phyloP scores from a whole-genome alignment of 768 basidiomycete species.

The Hericium alpestre region DNA sequence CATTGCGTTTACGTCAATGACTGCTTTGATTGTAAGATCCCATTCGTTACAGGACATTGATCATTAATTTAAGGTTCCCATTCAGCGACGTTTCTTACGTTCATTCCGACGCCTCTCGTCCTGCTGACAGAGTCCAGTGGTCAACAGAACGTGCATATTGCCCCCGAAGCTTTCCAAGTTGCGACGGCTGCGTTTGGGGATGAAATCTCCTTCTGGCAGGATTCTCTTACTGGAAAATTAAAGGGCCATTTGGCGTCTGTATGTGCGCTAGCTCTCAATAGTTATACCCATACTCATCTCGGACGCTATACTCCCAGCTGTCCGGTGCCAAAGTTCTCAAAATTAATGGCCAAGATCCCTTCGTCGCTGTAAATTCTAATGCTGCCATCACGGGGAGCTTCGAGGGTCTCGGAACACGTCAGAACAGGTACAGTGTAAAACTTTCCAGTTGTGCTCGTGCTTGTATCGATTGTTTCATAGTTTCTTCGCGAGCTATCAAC shows the following conservation, averaged over 20 bases:
- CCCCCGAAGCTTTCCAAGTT: slow-evolving; percentile 41
- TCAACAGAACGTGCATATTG: slow-evolving; percentile 38
- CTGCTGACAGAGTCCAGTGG: slow-evolving; percentile 36
- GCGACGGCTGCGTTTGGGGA: slow-evolving; percentile 39
- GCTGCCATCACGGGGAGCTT: slow-evolving; percentile 40
- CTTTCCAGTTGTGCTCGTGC: not conserved
- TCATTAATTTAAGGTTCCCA: not conserved
- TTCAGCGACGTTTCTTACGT: slow-evolving; percentile 23
- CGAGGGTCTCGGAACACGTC: slow-evolving; percentile 36
- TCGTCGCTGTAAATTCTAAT: slow-evolving; percentile 40
- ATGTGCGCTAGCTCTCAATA: not conserved
- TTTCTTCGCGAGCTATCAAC: slow-evolving; percentile 26
- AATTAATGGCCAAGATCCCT: not conserved
- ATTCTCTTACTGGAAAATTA: slow-evolving; percentile 33
- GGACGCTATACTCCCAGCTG: not conserved
- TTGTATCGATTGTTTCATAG: slow-evolving; percentile 7
- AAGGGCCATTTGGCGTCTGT: slow-evolving; percentile 31
- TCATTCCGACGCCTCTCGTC: slow-evolving; percentile 38
- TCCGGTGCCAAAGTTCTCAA: not conserved
- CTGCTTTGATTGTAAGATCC: slow-evolving; percentile 41
- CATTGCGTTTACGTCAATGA: slow-evolving; percentile 46
- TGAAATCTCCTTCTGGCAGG: slow-evolving; percentile 44
- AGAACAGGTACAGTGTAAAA: slow-evolving; percentile 17
- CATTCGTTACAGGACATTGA: not conserved
- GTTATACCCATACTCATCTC: not conserved